Percentiles rank a stretch among this genome's conserved stretches.
Evolutionary conservation across 208 protist species (phyloP).

Genomic region (Crithidia sp.): DNA sequence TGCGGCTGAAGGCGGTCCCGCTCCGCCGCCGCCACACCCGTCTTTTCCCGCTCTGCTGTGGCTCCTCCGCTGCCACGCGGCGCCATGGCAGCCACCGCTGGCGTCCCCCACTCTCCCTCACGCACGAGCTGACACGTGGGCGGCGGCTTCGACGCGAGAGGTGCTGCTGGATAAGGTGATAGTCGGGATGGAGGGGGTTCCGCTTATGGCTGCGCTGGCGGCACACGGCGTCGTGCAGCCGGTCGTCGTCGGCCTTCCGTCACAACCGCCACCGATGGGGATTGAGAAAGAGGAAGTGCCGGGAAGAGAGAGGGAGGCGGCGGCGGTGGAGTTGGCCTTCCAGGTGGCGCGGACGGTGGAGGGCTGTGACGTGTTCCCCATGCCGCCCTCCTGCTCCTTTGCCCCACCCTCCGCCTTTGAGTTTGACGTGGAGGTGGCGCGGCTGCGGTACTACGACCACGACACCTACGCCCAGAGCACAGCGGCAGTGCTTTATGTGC

Average conservation of each 20-base stretch:
- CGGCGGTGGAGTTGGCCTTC: slow-evolving; percentile 13
- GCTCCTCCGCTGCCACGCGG: not conserved
- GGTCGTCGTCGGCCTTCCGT: not conserved
- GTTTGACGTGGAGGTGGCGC: slow-evolving; percentile 25
- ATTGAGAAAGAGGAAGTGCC: not conserved
- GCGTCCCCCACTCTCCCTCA: not conserved
- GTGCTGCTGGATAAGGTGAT: slow-evolving; percentile 6
- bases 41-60: not conserved
- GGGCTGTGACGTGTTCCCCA: slow-evolving; percentile 11
- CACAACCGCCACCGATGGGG: too few species aligned
- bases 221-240: not conserved
- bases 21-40: not conserved
- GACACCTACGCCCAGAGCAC: slow-evolving; percentile 19
- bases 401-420: slow-evolving; percentile 20
- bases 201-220: slow-evolving; percentile 18
- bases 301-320: not conserved
- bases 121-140: not conserved
- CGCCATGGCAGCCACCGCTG: not conserved
- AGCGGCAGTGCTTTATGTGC: slow-evolving; percentile 11
- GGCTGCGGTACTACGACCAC: slow-evolving; percentile 23
- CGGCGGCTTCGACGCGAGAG: slow-evolving; percentile 2
- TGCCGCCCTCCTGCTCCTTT: slow-evolving; percentile 20
- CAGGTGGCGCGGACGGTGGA: slow-evolving; percentile 25
- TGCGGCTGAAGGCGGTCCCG: not conserved
- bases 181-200: not conserved